Base-by-base conservation (phyloP, 371 early-diverging fungal species). In the Actinomucor elegans region DNA sequence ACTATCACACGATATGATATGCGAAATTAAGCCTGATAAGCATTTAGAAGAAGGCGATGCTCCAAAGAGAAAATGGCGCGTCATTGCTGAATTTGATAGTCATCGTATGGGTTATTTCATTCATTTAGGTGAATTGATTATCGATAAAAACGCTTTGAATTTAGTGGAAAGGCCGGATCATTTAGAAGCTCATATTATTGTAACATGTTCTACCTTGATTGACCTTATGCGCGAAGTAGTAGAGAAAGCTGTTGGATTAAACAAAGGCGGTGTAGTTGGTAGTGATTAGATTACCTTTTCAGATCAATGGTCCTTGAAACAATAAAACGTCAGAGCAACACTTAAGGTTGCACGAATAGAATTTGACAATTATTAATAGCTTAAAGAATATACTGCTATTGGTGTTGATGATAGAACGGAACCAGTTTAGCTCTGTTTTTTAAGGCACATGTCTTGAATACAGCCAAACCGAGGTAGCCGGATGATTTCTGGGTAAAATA, bases 221-320 rank as follows among this genome's bases (percentile, higher is more conserved):
- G n/a, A 78, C 54, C 46, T 78, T 14, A 71, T 75, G 76, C 61
- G 75, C 17, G 79, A 75, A 50, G 70, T 73, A 0, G 79, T 79
- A 6, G 74, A 79, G 55, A 73, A 79, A 37, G 78, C 72, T 1
- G 65, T 75, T 20, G 74, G 73, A 1, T 32, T 80, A n/a, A 59
- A 67, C 12, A 65, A 70, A 48, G 71, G 76, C 10, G 69, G 77
- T 35, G 66, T 75, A n/a, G 71, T 70, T 34, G 66, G 68, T 15
- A 71, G 77, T 38, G 65, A 62, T 41, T 71, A 56, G 28, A 35
- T n/a, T n/a, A n/a, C n/a, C n/a, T n/a, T n/a, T n/a, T n/a, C n/a
- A n/a, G n/a, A n/a, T n/a, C n/a, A n/a, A n/a, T n/a, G n/a, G n/a
- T n/a, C n/a, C n/a, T n/a, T n/a, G n/a, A n/a, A n/a, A n/a, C n/a